Conservation (phyloP, 176 grass and related monocot genomes). For the barley (Hordeum vulgare) region MorexV3_pseudomolecules_assembly NC_058522.1:479122789-479123288, state of each 20-base stretch:
- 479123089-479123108: not conserved
- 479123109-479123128: not conserved
- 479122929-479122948: constrained; percentile 66
- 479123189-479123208: too few relatives aligned
- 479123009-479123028: constrained; percentile 25
- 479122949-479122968: constrained; percentile 71
- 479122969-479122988: constrained; percentile 72
- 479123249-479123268: constrained; percentile 27
- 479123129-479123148: not conserved
- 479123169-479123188: not conserved
- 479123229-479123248: not conserved
- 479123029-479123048: constrained; percentile 68
- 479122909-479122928: constrained; percentile 28
- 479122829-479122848: not conserved
- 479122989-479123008: not conserved
- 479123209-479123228: too few relatives aligned
- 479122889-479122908: constrained; percentile 51
- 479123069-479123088: constrained; percentile 57
- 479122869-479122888: constrained; percentile 38
- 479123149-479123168: not conserved
- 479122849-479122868: constrained; percentile 18
- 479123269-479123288: not conserved
- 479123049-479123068: constrained; percentile 57
- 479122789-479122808: not conserved
- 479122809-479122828: constrained; percentile 3